A percentile compares a stretch with the other conserved stretches of the same genome.
phyloP scores from a whole-genome alignment of 2,329 filamentous ascomycete genomes.

The Colletotrichum tamarilloi region DNA sequence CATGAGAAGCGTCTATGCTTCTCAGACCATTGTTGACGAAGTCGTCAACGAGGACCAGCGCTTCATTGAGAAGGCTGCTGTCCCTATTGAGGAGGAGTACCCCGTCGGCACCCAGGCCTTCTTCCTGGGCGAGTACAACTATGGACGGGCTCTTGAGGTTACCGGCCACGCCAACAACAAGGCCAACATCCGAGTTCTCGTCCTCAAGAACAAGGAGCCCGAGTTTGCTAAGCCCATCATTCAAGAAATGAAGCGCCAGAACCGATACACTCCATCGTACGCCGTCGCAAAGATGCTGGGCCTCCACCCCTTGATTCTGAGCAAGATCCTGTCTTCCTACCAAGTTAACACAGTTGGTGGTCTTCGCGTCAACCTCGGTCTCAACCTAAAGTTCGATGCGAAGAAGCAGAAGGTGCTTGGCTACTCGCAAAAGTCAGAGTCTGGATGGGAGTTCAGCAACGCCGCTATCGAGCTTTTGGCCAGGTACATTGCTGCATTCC shows the following conservation, averaged over 20 bases:
- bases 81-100: constrained; percentile 93
- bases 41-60: constrained; percentile 92
- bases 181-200: constrained; percentile 82
- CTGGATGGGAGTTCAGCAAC: constrained; percentile 95
- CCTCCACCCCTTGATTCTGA: constrained; percentile 87
- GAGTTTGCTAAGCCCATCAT: constrained; percentile 86
- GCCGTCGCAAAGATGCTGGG: constrained; percentile 85
- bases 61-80: constrained; percentile 89
- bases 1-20: constrained; percentile 89
- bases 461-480: constrained; percentile 84
- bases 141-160: constrained; percentile 89
- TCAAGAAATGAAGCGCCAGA: constrained; percentile 73
- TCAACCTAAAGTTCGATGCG: constrained; percentile 97
- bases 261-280: constrained; percentile 87
- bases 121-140: constrained; percentile 93
- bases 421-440: constrained; percentile 87
- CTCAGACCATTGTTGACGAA: constrained; percentile 89
- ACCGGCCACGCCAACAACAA: constrained; percentile 79
- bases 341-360: constrained; percentile 82
- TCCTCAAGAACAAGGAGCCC: constrained; percentile 76
- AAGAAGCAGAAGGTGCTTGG: constrained; percentile 96
- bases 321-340: constrained; percentile 96
- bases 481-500: constrained; percentile 93
- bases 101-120: constrained; percentile 85
- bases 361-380: constrained; percentile 86